Percentiles rank a stretch among this genome's conserved stretches.
phyloP scores from a whole-genome alignment of 805 yeast genomes.

The Teunomyces lycoperdinae region DNA sequence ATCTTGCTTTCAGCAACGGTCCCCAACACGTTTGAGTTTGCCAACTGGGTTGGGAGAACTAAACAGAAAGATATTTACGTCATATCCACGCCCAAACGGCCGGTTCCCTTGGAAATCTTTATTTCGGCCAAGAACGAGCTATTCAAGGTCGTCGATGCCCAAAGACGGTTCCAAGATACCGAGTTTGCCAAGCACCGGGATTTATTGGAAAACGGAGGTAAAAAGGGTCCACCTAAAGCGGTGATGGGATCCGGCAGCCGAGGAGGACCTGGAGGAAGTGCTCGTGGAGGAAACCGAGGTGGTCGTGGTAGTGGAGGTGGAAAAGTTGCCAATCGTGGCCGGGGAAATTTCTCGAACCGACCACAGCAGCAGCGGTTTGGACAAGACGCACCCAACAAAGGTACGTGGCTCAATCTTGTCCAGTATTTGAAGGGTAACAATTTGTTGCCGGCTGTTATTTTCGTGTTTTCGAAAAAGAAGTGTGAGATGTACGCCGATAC shows the following conservation, averaged over 20 bases:
- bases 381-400: conserved; percentile 68
- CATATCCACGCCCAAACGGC: conserved; percentile 93
- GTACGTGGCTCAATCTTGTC: conserved; percentile 72
- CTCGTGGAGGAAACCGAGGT: conserved; percentile 42
- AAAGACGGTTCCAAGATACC: conserved; percentile 62
- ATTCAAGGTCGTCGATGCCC: conserved; percentile 70
- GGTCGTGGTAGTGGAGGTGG: conserved; percentile 19
- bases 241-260: conserved; percentile 40
- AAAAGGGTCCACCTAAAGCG: conserved; percentile 36
- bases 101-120: conserved; percentile 88
- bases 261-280: conserved; percentile 43
- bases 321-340: conserved; percentile 31
- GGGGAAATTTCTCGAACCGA: conserved; percentile 30
- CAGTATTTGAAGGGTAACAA: conserved; percentile 64
- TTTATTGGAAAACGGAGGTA: conserved; percentile 40
- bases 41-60: conserved; percentile 97
- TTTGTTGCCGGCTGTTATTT: conserved; percentile 87
- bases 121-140: conserved; percentile 78
- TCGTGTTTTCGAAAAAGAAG: conserved; percentile 89
- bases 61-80: conserved; percentile 95
- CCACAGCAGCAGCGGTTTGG: background rate
- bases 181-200: conserved; percentile 64
- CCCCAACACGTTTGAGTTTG: conserved; percentile 97
- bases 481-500: conserved; percentile 92
- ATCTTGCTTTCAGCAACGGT: conserved; percentile 94